Evolutionary conservation across 371 early-diverging fungal species (phyloP).

Genomic region (Furculomyces boomerangus): DNA sequence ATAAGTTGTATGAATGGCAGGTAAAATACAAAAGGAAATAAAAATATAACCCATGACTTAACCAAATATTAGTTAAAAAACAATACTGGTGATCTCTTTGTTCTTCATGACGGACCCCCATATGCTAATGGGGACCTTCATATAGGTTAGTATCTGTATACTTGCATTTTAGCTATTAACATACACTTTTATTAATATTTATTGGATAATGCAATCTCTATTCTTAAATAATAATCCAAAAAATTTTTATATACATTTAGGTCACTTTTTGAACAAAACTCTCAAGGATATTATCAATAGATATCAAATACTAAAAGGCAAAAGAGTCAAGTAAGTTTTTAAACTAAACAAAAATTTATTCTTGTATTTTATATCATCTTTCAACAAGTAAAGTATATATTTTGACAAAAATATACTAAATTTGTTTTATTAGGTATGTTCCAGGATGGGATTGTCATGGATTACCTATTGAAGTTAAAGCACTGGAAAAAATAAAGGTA

Average conservation of each 20-base stretch:
- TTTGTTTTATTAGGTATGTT: conserved; percentile 23
- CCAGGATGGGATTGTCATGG: conserved; percentile 98
- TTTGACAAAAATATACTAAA: not conserved
- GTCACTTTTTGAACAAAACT: conserved; percentile 88
- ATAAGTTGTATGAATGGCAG: conserved; percentile 59
- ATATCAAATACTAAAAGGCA: conserved; percentile 68
- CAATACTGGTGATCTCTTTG: conserved; percentile 42
- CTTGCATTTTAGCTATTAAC: not conserved
- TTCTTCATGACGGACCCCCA: conserved; percentile 94
- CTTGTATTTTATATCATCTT: not conserved
- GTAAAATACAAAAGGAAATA: no score
- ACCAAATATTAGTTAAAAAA: conserved; percentile 15
- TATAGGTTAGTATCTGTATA: conserved; percentile 25
- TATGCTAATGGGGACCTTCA: conserved; percentile 92
- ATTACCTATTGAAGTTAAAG: conserved; percentile 89
- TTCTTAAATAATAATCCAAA: no score
- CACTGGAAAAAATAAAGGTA: conserved; percentile 38
- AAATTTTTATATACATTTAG: not conserved
- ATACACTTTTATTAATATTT: not conserved
- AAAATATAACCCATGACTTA: no score
- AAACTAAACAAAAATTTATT: not conserved
- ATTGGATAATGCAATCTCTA: no score
- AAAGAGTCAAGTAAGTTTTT: conserved; percentile 41
- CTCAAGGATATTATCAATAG: conserved; percentile 86
- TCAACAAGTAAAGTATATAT: not conserved